These are phyloP conservation scores for Neopestalotiopsis rosae DNA, from an alignment of 2,329 filamentous ascomycete species.

Conservation along the genomic window DNA sequence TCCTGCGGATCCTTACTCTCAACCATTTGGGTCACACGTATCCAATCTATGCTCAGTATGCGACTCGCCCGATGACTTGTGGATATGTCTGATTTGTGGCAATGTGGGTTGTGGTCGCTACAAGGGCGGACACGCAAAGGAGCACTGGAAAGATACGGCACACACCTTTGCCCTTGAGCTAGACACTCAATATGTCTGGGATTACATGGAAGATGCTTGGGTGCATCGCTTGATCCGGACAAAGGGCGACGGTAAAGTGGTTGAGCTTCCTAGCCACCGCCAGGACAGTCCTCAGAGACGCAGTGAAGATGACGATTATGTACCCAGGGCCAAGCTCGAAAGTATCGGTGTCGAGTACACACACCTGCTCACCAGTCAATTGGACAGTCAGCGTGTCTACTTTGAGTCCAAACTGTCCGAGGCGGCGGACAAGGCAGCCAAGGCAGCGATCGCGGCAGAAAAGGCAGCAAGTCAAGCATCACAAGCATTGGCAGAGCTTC, in stretches of 20 bases:
- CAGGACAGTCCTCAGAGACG: constrained; percentile 36
- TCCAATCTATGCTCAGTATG: constrained; percentile 83
- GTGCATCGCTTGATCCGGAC: constrained; percentile 94
- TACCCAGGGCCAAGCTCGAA: constrained; percentile 71
- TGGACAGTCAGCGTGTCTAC: constrained; percentile 91
- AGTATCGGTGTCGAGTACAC: constrained; percentile 94
- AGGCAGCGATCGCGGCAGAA: constrained; percentile 72
- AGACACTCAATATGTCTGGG: constrained; percentile 94
- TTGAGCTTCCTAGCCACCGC: constrained; percentile 75
- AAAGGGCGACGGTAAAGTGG: constrained; percentile 89
- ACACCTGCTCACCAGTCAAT: constrained; percentile 87
- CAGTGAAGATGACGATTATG: constrained; percentile 65
- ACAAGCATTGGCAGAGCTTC: constrained; percentile 55
- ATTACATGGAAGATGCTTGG: constrained; percentile 94
- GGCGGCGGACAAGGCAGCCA: constrained; percentile 85
- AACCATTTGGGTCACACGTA: constrained; percentile 62
- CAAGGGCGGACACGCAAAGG: constrained; percentile 90
- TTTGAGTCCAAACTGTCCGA: constrained; percentile 93
- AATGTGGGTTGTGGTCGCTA: constrained; percentile 94
- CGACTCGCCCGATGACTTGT: constrained; percentile 81
- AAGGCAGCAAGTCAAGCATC: constrained; percentile 58
- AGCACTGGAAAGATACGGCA: constrained; percentile 87
- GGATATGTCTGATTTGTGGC: constrained; percentile 95
- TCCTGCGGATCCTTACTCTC: constrained; percentile 53
- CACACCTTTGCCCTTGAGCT: constrained; percentile 95